Evolutionary conservation across 352 stramenopile genomes (phyloP).

Genomic region (Pythium angustatum): DNA sequence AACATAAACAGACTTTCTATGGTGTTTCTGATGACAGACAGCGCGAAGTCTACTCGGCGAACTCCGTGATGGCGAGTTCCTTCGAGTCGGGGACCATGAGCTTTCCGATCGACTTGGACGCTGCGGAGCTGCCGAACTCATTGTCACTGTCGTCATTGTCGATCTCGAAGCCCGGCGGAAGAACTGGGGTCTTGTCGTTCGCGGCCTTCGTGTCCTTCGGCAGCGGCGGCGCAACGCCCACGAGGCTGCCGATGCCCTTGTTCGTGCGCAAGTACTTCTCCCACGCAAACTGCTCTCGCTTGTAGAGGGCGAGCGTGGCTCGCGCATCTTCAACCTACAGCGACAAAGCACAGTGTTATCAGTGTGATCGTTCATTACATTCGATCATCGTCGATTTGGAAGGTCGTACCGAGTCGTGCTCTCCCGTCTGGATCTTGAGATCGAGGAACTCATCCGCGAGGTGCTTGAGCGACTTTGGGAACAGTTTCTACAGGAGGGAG

Average conservation of each 20-base stretch:
- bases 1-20: conserved; percentile 6
- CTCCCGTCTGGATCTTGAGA: conserved; percentile 72
- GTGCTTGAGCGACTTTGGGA: conserved; percentile 79
- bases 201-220: conserved; percentile 31
- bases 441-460: conserved; percentile 69
- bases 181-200: conserved; percentile 12
- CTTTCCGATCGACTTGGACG: conserved; percentile 12
- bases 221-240: conserved; percentile 50
- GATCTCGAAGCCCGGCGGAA: conserved; percentile 37
- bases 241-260: conserved; percentile 55
- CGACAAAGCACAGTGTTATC: not conserved
- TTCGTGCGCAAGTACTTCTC: conserved; percentile 79
- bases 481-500: conserved; percentile 70
- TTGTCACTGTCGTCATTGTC: conserved; percentile 34
- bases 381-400: not conserved
- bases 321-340: conserved; percentile 75
- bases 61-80: conserved; percentile 73
- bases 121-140: conserved; percentile 10
- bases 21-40: not conserved
- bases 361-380: not conserved
- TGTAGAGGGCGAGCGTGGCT: conserved; percentile 77
- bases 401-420: conserved; percentile 78
- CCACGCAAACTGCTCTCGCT: conserved; percentile 80
- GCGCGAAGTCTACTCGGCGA: conserved; percentile 51
- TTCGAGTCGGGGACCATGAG: conserved; percentile 58